Base-by-base conservation (phyloP, 1,284 basidiomycete species). In the Sporisorium iseilematis-ciliati region DNA sequence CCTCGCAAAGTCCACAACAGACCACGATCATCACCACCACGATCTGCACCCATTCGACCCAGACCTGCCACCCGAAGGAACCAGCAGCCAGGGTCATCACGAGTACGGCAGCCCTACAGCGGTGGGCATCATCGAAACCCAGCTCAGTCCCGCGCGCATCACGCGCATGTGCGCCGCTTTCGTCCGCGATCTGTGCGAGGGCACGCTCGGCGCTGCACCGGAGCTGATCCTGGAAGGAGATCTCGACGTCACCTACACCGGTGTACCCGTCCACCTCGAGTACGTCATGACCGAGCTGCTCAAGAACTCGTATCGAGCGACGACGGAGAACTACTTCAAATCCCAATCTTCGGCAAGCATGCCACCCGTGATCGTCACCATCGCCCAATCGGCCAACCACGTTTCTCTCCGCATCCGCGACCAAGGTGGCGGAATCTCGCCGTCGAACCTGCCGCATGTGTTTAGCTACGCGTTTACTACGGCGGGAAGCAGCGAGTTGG, bases 401-500 rank as follows among this genome's bases (percentile, higher is more conserved):
- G 89, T 95, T 59, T 91, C 91, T 29, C 88, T 95, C 43, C 89
- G 94, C 40, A 88, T 95, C 25, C 89, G 94, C 33, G 93, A 95
- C 78, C 90, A 93, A 78, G 94, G 94, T 3, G 93, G 93, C 18
- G 93, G 93, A 4, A 91, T 95, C 40, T 88, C 90, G 1, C 91
- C 91, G 3, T 86, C 88, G 8, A 90, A 94, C 82, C 89, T 95
- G 87, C 87, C 89, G 18, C 89, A 90, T 55, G 92, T 95, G 62
- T 95, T 95, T 85, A 92, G 92, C 23, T 95, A 95, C 83, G 93
- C 93, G 7, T 95, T 94, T 84, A 94, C 93, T 3, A 95, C 93
- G 3, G 92, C 88, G 0, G 65, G 72, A 14, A 55, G 65, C 33
- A 83, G 82, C 92, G 94, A 82, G 91, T 91, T 38, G 86, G 88